Evolutionary conservation across 306 rosid genomes (phyloP), one percentile per base, ranked within the genome.

Genomic region (Vachellia pachyceras): DNA sequence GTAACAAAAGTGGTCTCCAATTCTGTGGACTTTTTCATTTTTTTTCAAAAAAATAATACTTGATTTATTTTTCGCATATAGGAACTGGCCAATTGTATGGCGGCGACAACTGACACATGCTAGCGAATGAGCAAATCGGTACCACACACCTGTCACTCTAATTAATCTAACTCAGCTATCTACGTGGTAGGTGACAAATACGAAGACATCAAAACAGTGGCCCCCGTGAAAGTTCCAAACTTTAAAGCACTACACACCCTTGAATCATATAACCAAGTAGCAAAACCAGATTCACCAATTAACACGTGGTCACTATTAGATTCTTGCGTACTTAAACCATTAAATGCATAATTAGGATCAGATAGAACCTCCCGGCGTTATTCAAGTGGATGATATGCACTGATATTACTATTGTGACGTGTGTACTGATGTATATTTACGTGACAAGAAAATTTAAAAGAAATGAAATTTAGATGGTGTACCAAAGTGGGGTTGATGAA

Each of bases 401-500:
- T 18, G 60, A 52, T 61, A 61, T 9, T 61, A 13, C n/a, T 61
- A 7, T 8, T 61, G 40, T 13, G 69, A 64, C 69, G n/a, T n/a
- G 0, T 13, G 20, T 35, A 35, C 2, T 35, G 22, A n/a, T n/a
- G n/a, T n/a, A 13, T 15, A 35, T 15, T 0, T 14, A 15, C 2
- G 44, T 64, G 18, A 35, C 40, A 65, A 65, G 23, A 36, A 37
- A 17, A 15, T 14, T 37, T 7, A 66, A 37, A 33, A 66, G 14
- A 36, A 18, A 37, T 66, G 72, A 7, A 37, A 66, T 39, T 66
- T 66, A 66, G 47, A 37, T 7, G 5, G 25, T 15, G 25, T 39
- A 95, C 98, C 99, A 80, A 85, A 84, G 82, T 76, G 23, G 97
- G 94, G 79, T 87, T 88, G 90, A 90, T 83, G 76, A 90, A 45